Evolutionary conservation across 768 basidiomycete species (phyloP), one percentile per base, ranked within the genome.

Genomic region (Boletus rufocinnamomeus): DNA sequence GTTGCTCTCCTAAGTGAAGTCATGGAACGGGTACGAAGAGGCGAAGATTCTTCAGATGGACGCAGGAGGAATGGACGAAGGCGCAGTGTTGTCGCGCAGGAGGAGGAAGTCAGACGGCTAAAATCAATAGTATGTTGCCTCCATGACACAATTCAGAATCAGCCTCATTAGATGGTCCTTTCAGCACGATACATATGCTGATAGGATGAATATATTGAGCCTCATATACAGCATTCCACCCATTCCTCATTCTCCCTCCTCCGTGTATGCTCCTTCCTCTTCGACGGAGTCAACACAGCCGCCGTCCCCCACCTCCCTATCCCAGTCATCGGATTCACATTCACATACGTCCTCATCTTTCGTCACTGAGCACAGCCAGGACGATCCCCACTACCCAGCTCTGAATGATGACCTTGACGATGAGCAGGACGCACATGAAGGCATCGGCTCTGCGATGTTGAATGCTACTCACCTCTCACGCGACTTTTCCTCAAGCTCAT

Each of bases 171-270:
- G 21, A 47, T 51, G 50, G 23, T 51, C 50, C 17, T 52, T 62
- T 43, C 71, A 95, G 93, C 94, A 95, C 70, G 94, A 96, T 73
- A 95, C 94, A 10, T 96, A 96, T 72, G 92, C 91, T 58, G 92
- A 96, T 73, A 85, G 94, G 52, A 93, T 96, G 89, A 89, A 91
- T 68, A 94, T 95, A 68, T 82, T 96, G 55, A 91, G 89, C 66
- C 81, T 91, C 63, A 93, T 93, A 61, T 94, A 94, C 77, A 88
- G 85, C 72, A 92, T 94, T 72, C 89, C 89, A 27, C 82, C 88
- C 45, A 82, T 85, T 45, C 87, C 88, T 23, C 84, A 89, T 67
- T 80, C 88, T 13, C 81, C 84, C 28, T 72, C 84, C 17, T 79
- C 83, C 8, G 66, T 80, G 50, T 83, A 83, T 71, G 71, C 79